Conservation (phyloP, 805 yeast species). For the Myxozyma monticola region DNA sequence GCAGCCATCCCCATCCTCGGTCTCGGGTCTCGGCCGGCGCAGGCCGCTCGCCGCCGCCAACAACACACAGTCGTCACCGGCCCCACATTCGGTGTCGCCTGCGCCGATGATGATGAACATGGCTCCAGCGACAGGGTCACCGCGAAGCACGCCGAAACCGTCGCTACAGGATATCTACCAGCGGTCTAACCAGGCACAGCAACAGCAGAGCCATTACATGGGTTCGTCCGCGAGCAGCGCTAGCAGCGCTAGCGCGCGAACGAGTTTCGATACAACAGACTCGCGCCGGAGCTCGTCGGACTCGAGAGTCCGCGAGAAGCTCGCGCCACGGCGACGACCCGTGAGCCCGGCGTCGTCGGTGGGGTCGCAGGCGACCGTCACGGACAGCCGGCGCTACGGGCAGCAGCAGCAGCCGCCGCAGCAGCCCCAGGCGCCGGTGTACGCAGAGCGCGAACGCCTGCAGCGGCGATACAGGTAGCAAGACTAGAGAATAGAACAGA, state of each 20-base stretch:
- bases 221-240: background rate
- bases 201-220: conserved; percentile 8
- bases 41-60: background rate
- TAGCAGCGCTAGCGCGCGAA: conserved; percentile 4
- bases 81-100: background rate
- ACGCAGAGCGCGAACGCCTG: too few species aligned
- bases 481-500: too few species aligned
- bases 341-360: conserved; percentile 5
- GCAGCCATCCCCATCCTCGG: background rate
- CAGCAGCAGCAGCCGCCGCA: too few species aligned
- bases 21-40: background rate
- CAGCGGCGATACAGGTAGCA: too few species aligned
- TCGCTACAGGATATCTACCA: conserved; percentile 28
- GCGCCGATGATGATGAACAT: background rate
- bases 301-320: conserved; percentile 26
- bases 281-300: conserved; percentile 24
- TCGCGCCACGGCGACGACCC: conserved; percentile 16
- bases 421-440: too few species aligned
- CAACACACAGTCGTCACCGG: background rate
- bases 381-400: too few species aligned
- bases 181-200: conserved; percentile 8
- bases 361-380: background rate
- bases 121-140: background rate
- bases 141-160: conserved; percentile 15
- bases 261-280: conserved; percentile 17